Evolutionary conservation across 139 green algal genomes (phyloP).

Genomic region (Gonium pectorale): DNA sequence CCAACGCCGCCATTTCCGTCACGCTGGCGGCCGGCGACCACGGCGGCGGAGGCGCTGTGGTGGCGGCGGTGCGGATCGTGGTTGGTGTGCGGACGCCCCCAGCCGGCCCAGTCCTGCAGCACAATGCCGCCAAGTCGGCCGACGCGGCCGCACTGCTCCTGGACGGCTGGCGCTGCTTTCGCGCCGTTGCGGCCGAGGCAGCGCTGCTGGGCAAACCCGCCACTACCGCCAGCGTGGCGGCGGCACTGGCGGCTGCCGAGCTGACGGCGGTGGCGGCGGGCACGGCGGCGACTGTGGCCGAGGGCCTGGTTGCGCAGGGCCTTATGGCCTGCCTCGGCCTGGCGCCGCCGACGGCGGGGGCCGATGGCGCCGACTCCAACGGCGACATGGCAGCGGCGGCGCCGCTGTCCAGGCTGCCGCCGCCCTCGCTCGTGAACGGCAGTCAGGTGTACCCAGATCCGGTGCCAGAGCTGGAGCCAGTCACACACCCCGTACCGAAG

Average conservation of each 20-base stretch:
- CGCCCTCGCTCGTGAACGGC: slow-evolving; percentile 25
- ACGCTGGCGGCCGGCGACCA: neutral
- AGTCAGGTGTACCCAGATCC: slow-evolving; percentile 44
- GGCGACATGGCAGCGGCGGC: neutral
- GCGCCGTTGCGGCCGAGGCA: slow-evolving; percentile 8
- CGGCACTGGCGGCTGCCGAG: slow-evolving; percentile 20
- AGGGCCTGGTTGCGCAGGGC: slow-evolving; percentile 63
- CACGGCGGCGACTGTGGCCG: neutral
- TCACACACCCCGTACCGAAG: slow-evolving; percentile 62
- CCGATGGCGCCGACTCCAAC: neutral
- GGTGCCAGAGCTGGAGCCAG: slow-evolving; percentile 32
- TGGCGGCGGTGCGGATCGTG: slow-evolving; percentile 3
- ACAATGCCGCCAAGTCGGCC: neutral
- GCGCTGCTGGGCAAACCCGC: slow-evolving; percentile 1
- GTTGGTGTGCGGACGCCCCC: slow-evolving; percentile 4
- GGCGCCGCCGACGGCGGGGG: neutral
- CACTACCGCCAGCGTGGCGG: neutral
- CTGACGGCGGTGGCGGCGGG: slow-evolving; percentile 7
- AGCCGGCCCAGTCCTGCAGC: no score
- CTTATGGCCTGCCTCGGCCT: slow-evolving; percentile 43
- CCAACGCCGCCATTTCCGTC: slow-evolving; percentile 61
- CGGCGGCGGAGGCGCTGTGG: neutral
- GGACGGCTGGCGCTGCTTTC: slow-evolving; percentile 27
- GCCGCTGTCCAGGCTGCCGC: slow-evolving; percentile 38
- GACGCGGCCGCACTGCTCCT: neutral